Evolutionary conservation across 2,329 filamentous ascomycete genomes (phyloP).

Genomic region (Xylaria digitata): DNA sequence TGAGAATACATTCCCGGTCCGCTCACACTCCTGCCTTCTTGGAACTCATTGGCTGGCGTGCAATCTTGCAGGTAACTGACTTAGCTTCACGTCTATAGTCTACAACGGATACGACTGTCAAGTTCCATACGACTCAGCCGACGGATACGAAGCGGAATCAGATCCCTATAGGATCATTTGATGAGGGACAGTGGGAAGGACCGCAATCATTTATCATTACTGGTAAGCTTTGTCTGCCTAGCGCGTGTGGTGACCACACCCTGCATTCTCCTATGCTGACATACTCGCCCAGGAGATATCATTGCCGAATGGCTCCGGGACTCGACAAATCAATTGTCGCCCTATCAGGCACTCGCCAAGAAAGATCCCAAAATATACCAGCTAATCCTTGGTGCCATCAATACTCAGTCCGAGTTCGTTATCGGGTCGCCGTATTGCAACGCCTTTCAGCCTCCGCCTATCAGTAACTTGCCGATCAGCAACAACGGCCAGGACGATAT

Average conservation of each 20-base stretch:
- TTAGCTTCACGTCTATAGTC: slow-evolving; percentile 58
- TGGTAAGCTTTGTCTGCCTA: slow-evolving; percentile 55
- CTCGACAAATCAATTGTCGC: slow-evolving; percentile 91
- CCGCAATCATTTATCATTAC: slow-evolving; percentile 94
- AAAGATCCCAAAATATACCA: slow-evolving; percentile 82
- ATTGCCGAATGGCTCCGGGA: slow-evolving; percentile 93
- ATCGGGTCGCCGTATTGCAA: slow-evolving; percentile 98
- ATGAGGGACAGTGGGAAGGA: slow-evolving; percentile 79
- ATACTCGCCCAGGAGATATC: slow-evolving; percentile 68
- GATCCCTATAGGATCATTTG: slow-evolving; percentile 53
- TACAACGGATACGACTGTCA: slow-evolving; percentile 87
- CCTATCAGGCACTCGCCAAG: slow-evolving; percentile 86
- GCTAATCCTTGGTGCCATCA: slow-evolving; percentile 91
- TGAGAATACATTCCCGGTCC: slow-evolving; percentile 86
- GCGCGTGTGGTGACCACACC: neutral
- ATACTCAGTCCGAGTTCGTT: slow-evolving; percentile 94
- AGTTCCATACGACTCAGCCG: slow-evolving; percentile 82
- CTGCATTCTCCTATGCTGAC: slow-evolving; percentile 1
- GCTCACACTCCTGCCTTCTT: slow-evolving; percentile 27
- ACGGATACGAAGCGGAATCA: slow-evolving; percentile 58
- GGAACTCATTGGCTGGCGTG: neutral
- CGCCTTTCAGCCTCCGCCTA: slow-evolving; percentile 93
- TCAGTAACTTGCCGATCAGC: slow-evolving; percentile 77
- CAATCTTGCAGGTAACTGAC: slow-evolving; percentile 35
- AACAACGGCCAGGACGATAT: slow-evolving; percentile 84